phyloP scores from a whole-genome alignment of 2,329 filamentous ascomycete species.

The Chaetomium globosum region DNA sequence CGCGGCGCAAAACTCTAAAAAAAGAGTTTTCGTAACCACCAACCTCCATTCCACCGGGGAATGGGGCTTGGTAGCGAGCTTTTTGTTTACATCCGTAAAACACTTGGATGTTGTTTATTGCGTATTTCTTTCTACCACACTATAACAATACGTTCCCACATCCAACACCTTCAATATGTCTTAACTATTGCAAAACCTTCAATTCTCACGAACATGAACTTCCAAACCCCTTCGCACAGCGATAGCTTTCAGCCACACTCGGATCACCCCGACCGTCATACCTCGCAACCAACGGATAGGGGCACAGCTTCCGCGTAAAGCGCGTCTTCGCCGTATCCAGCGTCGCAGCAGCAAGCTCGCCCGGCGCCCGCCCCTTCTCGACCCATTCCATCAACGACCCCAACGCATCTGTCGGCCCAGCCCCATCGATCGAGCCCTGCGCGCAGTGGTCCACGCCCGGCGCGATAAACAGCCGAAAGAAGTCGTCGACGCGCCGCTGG shows the following conservation, averaged over 20 bases:
- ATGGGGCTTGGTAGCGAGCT: background rate
- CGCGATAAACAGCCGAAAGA: constrained; percentile 53
- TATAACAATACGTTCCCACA: background rate
- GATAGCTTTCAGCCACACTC: constrained; percentile 4
- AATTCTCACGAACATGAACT: background rate
- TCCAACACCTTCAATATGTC: background rate
- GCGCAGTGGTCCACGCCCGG: constrained; percentile 54
- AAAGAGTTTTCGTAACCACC: no score
- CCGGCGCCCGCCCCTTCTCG: constrained; percentile 18
- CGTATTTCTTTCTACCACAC: no score
- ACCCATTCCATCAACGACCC: constrained; percentile 31
- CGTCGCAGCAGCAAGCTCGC: constrained; percentile 7
- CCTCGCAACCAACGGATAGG: constrained; percentile 9
- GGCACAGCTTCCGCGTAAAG: constrained; percentile 13
- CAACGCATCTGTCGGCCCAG: constrained; percentile 28
- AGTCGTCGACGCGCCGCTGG: constrained; percentile 9
- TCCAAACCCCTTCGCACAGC: background rate
- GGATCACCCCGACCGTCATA: constrained; percentile 12
- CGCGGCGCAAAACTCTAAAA: no score
- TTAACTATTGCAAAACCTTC: background rate
- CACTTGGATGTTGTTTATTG: no score
- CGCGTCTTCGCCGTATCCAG: constrained; percentile 1
- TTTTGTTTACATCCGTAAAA: background rate
- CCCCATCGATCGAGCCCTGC: constrained; percentile 28
- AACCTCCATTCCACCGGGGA: background rate